A percentile compares a stretch with the other conserved stretches of the same genome.
phyloP scores from a whole-genome alignment of 208 protist genomes.

The Leptomonas seymouri region DNA sequence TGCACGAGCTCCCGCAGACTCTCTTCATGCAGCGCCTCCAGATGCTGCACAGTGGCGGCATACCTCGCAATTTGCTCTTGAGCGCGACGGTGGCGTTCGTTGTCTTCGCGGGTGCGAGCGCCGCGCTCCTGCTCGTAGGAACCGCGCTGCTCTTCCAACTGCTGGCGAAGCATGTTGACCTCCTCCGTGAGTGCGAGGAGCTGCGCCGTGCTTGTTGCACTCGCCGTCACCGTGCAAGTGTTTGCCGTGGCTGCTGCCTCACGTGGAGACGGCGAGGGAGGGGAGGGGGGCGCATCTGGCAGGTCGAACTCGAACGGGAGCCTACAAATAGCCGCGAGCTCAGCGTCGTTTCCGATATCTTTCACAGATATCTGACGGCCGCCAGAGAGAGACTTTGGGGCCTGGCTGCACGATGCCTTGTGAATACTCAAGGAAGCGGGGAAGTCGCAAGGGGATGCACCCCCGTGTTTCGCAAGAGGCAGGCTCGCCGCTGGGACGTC shows the following conservation, averaged over 20 bases:
- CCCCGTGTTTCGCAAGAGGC: not conserved
- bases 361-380: not conserved
- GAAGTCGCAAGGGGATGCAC: not conserved
- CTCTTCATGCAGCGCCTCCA: slow-evolving; percentile 58
- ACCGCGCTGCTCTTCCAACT: slow-evolving; percentile 63
- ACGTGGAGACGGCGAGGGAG: not conserved
- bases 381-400: not conserved
- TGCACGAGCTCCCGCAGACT: slow-evolving; percentile 57
- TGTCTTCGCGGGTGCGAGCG: slow-evolving; percentile 34
- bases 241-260: not conserved
- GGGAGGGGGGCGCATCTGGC: not conserved
- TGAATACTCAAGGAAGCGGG: slow-evolving; percentile 15
- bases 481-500: no score
- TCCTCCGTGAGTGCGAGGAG: slow-evolving; percentile 56
- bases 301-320: slow-evolving; percentile 32
- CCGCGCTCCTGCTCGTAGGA: slow-evolving; percentile 70
- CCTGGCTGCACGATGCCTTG: not conserved
- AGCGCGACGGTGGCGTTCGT: slow-evolving; percentile 34
- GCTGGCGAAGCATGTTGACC: slow-evolving; percentile 55
- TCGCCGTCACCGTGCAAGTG: slow-evolving; percentile 16
- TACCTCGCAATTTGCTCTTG: slow-evolving; percentile 35
- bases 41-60: slow-evolving; percentile 42
- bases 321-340: slow-evolving; percentile 16
- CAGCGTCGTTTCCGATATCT: slow-evolving; percentile 20
- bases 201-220: slow-evolving; percentile 25